Percentiles rank a stretch among this genome's conserved stretches.
Conservation (phyloP, 208 protist species). For the Angomonas deanei region DNA sequence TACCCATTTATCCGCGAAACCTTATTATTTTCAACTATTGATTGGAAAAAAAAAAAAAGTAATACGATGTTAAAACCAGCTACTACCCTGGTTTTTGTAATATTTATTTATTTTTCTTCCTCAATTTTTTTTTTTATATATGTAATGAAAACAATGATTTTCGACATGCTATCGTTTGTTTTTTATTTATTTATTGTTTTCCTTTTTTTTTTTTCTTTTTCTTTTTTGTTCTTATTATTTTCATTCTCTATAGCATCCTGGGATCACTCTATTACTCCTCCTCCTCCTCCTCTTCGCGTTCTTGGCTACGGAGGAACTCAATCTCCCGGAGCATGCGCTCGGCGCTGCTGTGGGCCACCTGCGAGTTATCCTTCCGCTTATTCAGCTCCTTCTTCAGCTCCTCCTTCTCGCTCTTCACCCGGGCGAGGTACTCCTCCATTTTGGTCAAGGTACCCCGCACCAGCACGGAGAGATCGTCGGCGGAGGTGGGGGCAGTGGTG, state of each 20-base stretch:
- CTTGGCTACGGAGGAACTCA: not conserved
- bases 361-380: slow-evolving; percentile 16
- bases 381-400: slow-evolving; percentile 40
- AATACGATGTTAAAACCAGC: not conserved
- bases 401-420: slow-evolving; percentile 52
- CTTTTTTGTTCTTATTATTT: too few relatives aligned
- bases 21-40: not conserved
- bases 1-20: not conserved
- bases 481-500: not conserved
- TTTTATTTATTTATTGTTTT: too few relatives aligned
- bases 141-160: not conserved
- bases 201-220: not conserved
- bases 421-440: not conserved
- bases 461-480: not conserved
- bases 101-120: not conserved
- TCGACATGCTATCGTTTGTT: too few relatives aligned
- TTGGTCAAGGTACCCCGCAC: not conserved
- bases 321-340: not conserved
- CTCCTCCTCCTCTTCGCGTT: not conserved
- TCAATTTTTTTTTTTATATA: slow-evolving; percentile 5
- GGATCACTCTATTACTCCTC: not conserved
- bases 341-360: not conserved
- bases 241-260: not conserved
- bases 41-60: slow-evolving; percentile 4
- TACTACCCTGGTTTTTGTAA: slow-evolving; percentile 6